Base-by-base conservation (phyloP, 495 filamentous ascomycete species). In the Neurospora africana region DNA sequence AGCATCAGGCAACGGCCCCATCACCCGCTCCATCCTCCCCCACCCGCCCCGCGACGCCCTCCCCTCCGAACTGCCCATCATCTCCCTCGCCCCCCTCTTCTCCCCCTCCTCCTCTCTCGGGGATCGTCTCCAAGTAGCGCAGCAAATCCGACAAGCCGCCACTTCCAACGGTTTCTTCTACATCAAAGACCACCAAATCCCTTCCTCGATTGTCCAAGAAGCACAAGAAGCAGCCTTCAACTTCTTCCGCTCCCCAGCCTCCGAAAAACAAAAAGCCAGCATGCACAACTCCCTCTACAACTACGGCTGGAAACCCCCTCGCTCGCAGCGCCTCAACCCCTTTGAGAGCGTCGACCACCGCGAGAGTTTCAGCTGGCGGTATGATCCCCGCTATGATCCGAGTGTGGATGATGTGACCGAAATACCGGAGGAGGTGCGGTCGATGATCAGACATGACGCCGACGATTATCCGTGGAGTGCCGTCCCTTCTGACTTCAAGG, bases 161-260 rank as follows among this genome's bases (percentile, higher is more conserved):
- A 82, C 78, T 4, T 83, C 72, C 53, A 78, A 75, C 2, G 84
- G 84, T 19, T 86, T 86, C 78, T 85, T 86, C 79, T 85, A 84
- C 76, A 84, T 86, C 74, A 80, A 80, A 68, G 84, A 87, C 71
- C 86, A 88, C 76, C 83, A 85, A 0, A 85, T 89, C 41, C 69
- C 82, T 0, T 75, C 84, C 17, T 71, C 79, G 0, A 44, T 84
- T 0, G 83, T 84, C 68, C 72, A 81, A 11, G 37, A 75, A 27
- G 77, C 78, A 7, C 72, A 76, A 36, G 36, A 27, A 27, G 70
- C 72, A 5, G 78, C 82, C 0, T 75, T 83, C 23, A 75, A 73
- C 0, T 89, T 87, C 74, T 89, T 89, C 76, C 75, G 73, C 27
- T 83, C 84, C 58, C 75, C 83, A 0, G 65, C 69, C 0, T 81